Percentiles rank a stretch among this genome's conserved stretches.
Conservation (phyloP, 2,329 filamentous ascomycete species). For the Neonectria hederae region DNA sequence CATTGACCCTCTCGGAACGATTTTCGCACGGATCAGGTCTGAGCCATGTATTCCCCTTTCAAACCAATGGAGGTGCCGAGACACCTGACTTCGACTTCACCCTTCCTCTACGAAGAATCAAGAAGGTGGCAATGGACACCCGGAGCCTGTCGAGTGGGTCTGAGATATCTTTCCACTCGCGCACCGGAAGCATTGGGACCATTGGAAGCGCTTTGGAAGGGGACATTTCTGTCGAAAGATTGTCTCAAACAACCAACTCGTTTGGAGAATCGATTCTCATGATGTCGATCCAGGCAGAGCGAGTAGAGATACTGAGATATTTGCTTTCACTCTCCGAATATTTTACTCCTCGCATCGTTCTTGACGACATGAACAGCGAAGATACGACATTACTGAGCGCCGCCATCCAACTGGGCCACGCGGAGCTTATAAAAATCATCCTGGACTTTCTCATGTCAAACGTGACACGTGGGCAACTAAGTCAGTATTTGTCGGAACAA, state of each 20-base stretch:
- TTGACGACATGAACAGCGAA: slow-evolving; percentile 89
- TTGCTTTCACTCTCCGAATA: slow-evolving; percentile 80
- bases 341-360: slow-evolving; percentile 74
- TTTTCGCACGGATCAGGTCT: slow-evolving; percentile 69
- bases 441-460: slow-evolving; percentile 74
- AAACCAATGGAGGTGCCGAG: slow-evolving; percentile 61
- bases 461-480: slow-evolving; percentile 64
- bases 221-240: slow-evolving; percentile 83
- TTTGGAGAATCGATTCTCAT: slow-evolving; percentile 86
- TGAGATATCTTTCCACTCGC: slow-evolving; percentile 82
- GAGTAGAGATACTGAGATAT: slow-evolving; percentile 78
- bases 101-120: slow-evolving; percentile 62
- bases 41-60: slow-evolving; percentile 92
- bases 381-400: slow-evolving; percentile 90
- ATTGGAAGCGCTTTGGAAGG: slow-evolving; percentile 79
- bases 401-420: slow-evolving; percentile 85
- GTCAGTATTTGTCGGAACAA: slow-evolving; percentile 76
- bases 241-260: slow-evolving; percentile 75
- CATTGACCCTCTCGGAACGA: slow-evolving; percentile 55
- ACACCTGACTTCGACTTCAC: slow-evolving; percentile 45
- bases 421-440: slow-evolving; percentile 77
- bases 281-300: slow-evolving; percentile 83
- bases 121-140: slow-evolving; percentile 89
- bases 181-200: slow-evolving; percentile 80
- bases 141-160: slow-evolving; percentile 89